Evolutionary conservation across 2,329 filamentous ascomycete species (phyloP), one percentile per base, ranked within the genome.

Genomic region (Aspergillus sp.): DNA sequence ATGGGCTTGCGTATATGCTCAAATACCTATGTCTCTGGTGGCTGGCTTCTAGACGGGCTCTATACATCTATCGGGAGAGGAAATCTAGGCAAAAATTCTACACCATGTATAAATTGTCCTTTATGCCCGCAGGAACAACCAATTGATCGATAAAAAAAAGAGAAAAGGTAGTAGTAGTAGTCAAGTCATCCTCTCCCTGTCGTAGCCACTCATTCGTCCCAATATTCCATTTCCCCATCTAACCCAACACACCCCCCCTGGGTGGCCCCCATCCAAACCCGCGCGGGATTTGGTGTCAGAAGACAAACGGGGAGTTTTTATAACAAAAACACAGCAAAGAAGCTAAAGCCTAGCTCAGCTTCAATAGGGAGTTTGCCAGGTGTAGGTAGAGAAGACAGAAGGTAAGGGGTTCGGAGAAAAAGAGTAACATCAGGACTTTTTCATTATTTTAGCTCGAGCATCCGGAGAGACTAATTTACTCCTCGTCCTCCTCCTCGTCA

Each of bases 401-500:
- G 27, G 48, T 56, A 61, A 57, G 25, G n/a, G 25, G 25, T 50
- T 8, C 17, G 48, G 48, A 44, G 56, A 54, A 51, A 58, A 54
- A 54, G 51, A 56, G 49, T 57, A 63, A 66, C 62, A 64, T 66
- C 65, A 69, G 64, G 63, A 65, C 61, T 64, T 67, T 66, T 68
- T 69, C 64, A 68, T 69, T 64, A 66, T 67, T 67, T 68, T 66
- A 67, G 58, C 64, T 62, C 62, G 39, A 55, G 11, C 17, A 47
- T 55, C 39, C 53, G 32, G 32, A 36, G 50, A 68, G 68, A 69
- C 66, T 73, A 68, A 67, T 77, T 75, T 77, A 77, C 73, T 77
- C 74, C 58, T 78, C 76, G 69, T 78, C 75, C 60, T 78, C 75
- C 69, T 78, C 75, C 72, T 78, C 77, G 62, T 79, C 76, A 67